Conservation (phyloP, 441 rosid species). For the Lepidium campestre region DNA sequence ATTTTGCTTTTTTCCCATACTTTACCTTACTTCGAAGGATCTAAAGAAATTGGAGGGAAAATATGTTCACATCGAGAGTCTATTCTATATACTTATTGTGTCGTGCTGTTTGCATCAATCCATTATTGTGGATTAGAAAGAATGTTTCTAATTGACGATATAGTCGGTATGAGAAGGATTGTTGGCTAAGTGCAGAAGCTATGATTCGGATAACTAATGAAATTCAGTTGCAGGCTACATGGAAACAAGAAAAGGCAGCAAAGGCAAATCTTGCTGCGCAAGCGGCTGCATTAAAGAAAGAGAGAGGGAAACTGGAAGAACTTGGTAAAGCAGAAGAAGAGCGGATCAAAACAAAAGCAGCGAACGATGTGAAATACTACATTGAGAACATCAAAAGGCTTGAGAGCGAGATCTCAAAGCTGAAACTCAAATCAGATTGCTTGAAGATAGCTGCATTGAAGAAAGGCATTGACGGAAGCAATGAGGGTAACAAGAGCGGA, state of each 20-base stretch:
- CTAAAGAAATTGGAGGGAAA: background rate
- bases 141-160: background rate
- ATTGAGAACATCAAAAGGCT: conserved; percentile 66
- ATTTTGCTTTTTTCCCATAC: background rate
- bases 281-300: conserved; percentile 52
- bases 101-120: background rate
- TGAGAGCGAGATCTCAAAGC: conserved; percentile 65
- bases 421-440: conserved; percentile 71
- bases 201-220: conserved; percentile 9
- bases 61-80: conserved; percentile 1
- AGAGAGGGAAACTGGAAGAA: conserved; percentile 58
- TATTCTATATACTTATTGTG: background rate
- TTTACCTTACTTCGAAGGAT: background rate
- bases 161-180: background rate
- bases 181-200: background rate
- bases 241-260: conserved; percentile 67
- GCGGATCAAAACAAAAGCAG: conserved; percentile 59
- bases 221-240: conserved; percentile 62
- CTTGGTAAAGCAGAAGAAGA: conserved; percentile 60
- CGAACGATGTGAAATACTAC: conserved; percentile 50
- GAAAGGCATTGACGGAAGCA: conserved; percentile 67
- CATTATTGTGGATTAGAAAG: background rate
- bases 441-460: conserved; percentile 80
- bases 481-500: conserved; percentile 34
- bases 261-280: conserved; percentile 51